Base-by-base conservation (phyloP, 345 rosid genomes). In the Sisymbrium altissimum region DNA sequence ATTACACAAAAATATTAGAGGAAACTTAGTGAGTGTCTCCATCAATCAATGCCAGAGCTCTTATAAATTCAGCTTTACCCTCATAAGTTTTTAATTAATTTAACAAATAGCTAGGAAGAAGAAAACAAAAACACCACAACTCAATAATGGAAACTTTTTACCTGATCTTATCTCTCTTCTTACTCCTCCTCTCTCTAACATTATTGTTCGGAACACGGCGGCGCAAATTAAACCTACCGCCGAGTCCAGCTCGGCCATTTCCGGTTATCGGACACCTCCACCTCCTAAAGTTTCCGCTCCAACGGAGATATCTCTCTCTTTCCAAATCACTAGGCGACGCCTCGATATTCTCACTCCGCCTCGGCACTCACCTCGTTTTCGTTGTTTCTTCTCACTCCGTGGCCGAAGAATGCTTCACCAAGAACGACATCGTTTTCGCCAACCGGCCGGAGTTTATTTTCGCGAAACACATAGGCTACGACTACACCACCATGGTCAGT, bases 361-460 rank as follows among this genome's bases (percentile, higher is more conserved):
- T 87, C 8, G 89, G 89, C 1, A 55, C 71, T 18, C 84, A 78
- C 3, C 81, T 50, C 0, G 76, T 84, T 6, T 55, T 73, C 9
- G 40, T 87, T 19, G 81, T 85, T 4, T 71, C 86, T 15, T 87
- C 88, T 0, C 45, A 61, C 2, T 12, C 78, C 1, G 46, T 50
- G 0, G 86, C 66, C 0, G 84, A 83, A 49, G 84, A 85, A 68
- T 87, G 92, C 32, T 72, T 72, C 44, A 72, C 69, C 8, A 62
- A 62, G 53, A 82, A 84, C 61, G 92, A 84, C 45, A 17, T 82
- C 9, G 72, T 82, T 32, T 73, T 87, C 0, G 89, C 87, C 3
- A 85, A 84, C 80, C 80, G 15, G 12, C 84, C 86, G 1, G 43
- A 23, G 41, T 21, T 74, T 15, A 25, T 80, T 6, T 2, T 45